Evolutionary conservation across 2,329 filamentous ascomycete genomes (phyloP), one percentile per base, ranked within the genome.

Genomic region (Aspergillus niger): DNA sequence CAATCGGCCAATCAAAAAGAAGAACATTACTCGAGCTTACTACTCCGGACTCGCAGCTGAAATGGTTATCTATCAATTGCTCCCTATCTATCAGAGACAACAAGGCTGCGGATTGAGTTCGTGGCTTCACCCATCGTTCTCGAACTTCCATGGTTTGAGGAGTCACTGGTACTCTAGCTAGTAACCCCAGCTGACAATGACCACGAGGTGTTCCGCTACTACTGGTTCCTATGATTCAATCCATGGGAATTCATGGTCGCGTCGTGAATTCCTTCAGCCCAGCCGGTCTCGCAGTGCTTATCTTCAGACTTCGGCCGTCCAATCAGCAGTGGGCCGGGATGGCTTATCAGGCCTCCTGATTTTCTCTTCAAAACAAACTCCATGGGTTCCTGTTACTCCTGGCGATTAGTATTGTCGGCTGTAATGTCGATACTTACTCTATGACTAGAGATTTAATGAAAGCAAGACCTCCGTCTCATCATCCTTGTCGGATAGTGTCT

Each of bases 281-380:
- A 26, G 44, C 44, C 44, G 44, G 44, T 30, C 47, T 50, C 47
- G 47, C 47, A 32, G 24, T 20, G 6, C 47, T 48, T 36, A 52
- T 26, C 55, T 43, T 22, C 20, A 13, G 15, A 7, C 26, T 36
- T 36, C 8, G 30, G 52, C 43, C 47, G 43, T 36, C 72, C 71
- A 73, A 74, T 73, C 67, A 72, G 44, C 56, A 48, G 10, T 26
- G 10, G 8, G 13, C 36, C 24, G 24, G 22, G 26, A 15, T 22
- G 30, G 39, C 59, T 65, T 65, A 65, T 62, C 64, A 59, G 47
- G 0, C 47, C 47, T 52, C 44, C 32, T 22, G 47, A 50, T 20
- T 50, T 15, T 26, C 47, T 28, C 26, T 36, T 36, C 32, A 13
- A 15, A 17, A 30, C 15, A 15, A 15, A n/a, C 47, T 11, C 47